Conservation (phyloP, 768 basidiomycete species). For the Pleurotus sapidus region DNA sequence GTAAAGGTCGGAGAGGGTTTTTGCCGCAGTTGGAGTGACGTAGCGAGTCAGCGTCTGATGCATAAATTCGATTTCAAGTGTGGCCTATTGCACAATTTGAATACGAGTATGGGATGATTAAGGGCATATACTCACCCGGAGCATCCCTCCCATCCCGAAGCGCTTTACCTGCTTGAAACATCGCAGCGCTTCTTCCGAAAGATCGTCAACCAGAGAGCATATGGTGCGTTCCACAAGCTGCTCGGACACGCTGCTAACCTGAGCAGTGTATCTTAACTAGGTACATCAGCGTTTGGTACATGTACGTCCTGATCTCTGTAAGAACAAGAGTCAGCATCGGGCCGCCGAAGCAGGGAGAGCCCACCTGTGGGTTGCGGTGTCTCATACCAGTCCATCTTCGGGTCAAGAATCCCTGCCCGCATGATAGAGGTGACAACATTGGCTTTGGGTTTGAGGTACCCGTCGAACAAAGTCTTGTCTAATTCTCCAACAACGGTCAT, state of each 20-base stretch:
- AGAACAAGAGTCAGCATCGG: slow-evolving; percentile 5
- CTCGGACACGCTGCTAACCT: slow-evolving; percentile 79
- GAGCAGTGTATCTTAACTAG: slow-evolving; percentile 91
- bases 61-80: slow-evolving; percentile 98
- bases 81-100: slow-evolving; percentile 59
- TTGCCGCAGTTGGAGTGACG: slow-evolving; percentile 76
- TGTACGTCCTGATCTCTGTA: slow-evolving; percentile 87
- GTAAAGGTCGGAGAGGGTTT: slow-evolving; percentile 88
- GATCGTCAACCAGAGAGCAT: slow-evolving; percentile 74
- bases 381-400: slow-evolving; percentile 90
- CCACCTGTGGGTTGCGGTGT: slow-evolving; percentile 88
- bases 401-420: slow-evolving; percentile 75
- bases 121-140: slow-evolving; percentile 59
- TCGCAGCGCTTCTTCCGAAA: slow-evolving; percentile 78
- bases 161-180: slow-evolving; percentile 87
- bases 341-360: slow-evolving; percentile 17
- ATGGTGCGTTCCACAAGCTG: slow-evolving; percentile 81
- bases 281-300: slow-evolving; percentile 84
- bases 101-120: neutral
- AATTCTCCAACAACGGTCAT: slow-evolving; percentile 77
- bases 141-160: slow-evolving; percentile 99
- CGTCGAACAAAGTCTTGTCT: slow-evolving; percentile 86
- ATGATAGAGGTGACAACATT: slow-evolving; percentile 63
- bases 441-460: slow-evolving; percentile 83
- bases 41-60: slow-evolving; percentile 93